Percentiles rank a stretch among this genome's conserved stretches.
phyloP scores from a whole-genome alignment of 208 protist genomes.

The Trichomonas vaginalis region DNA sequence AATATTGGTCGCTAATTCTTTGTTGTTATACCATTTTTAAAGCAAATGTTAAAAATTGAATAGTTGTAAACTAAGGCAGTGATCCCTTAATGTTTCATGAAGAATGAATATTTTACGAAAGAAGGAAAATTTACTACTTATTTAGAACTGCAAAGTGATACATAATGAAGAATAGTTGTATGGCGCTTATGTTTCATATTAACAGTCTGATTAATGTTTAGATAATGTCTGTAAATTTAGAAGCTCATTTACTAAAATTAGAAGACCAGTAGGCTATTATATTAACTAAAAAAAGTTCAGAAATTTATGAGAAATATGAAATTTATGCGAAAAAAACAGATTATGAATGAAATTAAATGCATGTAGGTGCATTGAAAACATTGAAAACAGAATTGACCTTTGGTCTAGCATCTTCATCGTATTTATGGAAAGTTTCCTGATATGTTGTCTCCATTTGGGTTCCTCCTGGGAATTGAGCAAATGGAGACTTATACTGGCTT shows the following conservation, averaged over 20 bases:
- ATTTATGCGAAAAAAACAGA: not conserved
- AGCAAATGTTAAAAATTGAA: too few species aligned
- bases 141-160: too few species aligned
- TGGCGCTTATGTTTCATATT: not conserved
- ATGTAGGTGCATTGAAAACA: conserved; percentile 2
- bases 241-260: not conserved
- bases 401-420: not conserved
- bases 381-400: not conserved
- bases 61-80: too few species aligned
- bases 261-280: not conserved
- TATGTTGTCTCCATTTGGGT: not conserved
- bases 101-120: not conserved
- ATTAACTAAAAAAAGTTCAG: not conserved
- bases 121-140: not conserved
- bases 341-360: not conserved
- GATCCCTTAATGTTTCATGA: not conserved
- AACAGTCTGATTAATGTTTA: not conserved
- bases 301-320: not conserved
- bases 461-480: not conserved
- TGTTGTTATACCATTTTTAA: too few species aligned
- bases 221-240: not conserved
- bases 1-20: too few species aligned
- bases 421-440: not conserved
- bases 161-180: not conserved
- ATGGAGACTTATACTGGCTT: not conserved